Conservation (phyloP, 192 early-diverging fungal genomes). For the Phycomyces blakesleeanus region DNA sequence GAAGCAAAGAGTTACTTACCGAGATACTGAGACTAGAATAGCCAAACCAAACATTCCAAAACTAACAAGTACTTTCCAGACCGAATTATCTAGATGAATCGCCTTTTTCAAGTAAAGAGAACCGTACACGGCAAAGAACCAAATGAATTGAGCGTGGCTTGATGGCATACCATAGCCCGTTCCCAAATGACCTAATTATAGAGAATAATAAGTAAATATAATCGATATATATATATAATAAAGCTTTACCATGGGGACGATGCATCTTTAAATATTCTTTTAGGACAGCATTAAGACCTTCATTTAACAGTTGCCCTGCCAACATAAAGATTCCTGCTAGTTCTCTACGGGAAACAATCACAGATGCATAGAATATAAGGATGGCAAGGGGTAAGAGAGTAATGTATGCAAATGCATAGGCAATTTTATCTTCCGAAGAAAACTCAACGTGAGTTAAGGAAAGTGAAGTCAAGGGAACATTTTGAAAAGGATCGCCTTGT, state of each 20-base stretch:
- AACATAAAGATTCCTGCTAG: constrained; percentile 56
- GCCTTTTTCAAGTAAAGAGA: constrained; percentile 48
- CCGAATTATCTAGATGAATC: constrained; percentile 20
- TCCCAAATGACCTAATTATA: constrained; percentile 56
- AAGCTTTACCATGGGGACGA: constrained; percentile 57
- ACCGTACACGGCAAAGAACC: constrained; percentile 62
- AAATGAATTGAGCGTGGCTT: constrained; percentile 77
- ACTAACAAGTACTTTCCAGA: constrained; percentile 14
- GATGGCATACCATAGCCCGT: constrained; percentile 85
- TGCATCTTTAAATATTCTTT: constrained; percentile 60
- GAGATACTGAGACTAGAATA: constrained; percentile 21
- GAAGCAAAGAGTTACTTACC: constrained; percentile 14
- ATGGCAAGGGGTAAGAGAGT: constrained; percentile 65
- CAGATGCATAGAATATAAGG: constrained; percentile 63
- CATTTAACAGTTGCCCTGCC: constrained; percentile 68
- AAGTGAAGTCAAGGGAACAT: constrained; percentile 38
- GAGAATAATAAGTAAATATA: background rate
- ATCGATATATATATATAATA: background rate
- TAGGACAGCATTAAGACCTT: constrained; percentile 55
- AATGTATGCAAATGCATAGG: constrained; percentile 57
- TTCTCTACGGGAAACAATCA: constrained; percentile 59
- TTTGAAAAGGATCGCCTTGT: background rate
- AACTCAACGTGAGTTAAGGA: constrained; percentile 74
- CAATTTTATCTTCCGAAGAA: constrained; percentile 49
- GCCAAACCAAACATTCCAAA: constrained; percentile 20